Evolutionary conservation across 2,329 filamentous ascomycete species (phyloP).

Genomic region (Pseudocercospora crystallina): DNA sequence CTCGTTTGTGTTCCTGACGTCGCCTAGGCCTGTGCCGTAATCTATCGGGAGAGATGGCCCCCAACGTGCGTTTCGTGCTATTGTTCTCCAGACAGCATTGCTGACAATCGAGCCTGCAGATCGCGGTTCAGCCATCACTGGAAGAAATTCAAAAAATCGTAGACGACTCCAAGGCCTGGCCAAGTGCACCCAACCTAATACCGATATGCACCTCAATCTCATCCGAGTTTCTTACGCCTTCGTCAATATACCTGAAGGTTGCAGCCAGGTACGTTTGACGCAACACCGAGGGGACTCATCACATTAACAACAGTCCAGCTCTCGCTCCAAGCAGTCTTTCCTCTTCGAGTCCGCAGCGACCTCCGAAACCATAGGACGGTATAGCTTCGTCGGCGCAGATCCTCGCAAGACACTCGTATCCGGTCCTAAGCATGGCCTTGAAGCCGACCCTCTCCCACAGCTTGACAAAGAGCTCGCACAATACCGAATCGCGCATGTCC

Average conservation of each 20-base stretch:
- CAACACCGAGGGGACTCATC: no score
- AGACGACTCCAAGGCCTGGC: constrained; percentile 49
- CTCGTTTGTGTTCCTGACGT: constrained; percentile 35
- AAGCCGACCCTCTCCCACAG: constrained; percentile 77
- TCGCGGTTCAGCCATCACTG: constrained; percentile 59
- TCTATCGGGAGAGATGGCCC: constrained; percentile 8
- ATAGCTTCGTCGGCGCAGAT: constrained; percentile 89
- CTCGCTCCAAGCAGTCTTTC: constrained; percentile 77
- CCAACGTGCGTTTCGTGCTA: constrained; percentile 3
- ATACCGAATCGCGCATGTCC: constrained; percentile 78
- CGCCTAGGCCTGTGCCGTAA: constrained; percentile 33
- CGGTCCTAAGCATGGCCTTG: constrained; percentile 81
- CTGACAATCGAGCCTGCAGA: constrained; percentile 31
- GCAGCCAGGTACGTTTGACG: constrained; percentile 62
- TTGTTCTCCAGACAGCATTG: constrained; percentile 10
- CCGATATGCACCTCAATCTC: constrained; percentile 82
- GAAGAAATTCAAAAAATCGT: constrained; percentile 60
- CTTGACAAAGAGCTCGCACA: constrained; percentile 79
- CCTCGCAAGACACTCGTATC: constrained; percentile 79
- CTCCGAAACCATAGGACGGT: constrained; percentile 88
- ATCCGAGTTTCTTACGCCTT: constrained; percentile 90
- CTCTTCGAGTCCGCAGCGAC: constrained; percentile 92
- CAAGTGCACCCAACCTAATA: constrained; percentile 71
- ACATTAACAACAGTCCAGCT: constrained; percentile 36
- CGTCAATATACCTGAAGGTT: constrained; percentile 92